Evolutionary conservation across 345 rosid species (phyloP).

Genomic region (Populus pruinosa): DNA sequence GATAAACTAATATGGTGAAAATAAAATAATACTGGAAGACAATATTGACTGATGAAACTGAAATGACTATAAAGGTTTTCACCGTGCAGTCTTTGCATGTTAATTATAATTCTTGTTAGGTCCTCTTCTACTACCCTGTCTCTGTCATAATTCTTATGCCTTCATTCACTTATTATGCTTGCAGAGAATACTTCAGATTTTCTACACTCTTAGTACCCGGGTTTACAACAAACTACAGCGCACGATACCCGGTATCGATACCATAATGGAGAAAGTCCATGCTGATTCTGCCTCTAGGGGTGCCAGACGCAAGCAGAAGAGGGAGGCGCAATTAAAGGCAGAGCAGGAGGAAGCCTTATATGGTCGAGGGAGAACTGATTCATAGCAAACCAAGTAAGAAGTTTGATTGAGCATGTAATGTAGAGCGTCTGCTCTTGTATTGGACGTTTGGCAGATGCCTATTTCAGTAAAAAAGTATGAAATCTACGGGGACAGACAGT

Average conservation of each 20-base stretch:
- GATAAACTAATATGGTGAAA: no score
- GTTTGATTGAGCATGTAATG: no score
- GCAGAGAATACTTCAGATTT: constrained; percentile 47
- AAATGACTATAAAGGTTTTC: neutral
- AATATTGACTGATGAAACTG: neutral
- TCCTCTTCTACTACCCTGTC: neutral
- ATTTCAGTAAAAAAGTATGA: no score
- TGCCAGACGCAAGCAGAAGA: constrained; percentile 35
- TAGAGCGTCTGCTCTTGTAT: no score
- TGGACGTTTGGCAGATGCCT: no score
- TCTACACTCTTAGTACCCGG: constrained; percentile 39
- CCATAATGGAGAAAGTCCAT: constrained; percentile 49
- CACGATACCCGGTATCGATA: constrained; percentile 57
- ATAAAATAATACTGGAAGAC: no score
- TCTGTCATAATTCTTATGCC: neutral
- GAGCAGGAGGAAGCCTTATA: constrained; percentile 21
- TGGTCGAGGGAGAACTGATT: constrained; percentile 10
- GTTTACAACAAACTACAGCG: constrained; percentile 35
- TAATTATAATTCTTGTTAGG: neutral
- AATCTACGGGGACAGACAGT: no score
- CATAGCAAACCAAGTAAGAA: neutral
- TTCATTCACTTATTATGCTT: neutral
- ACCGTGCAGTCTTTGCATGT: neutral
- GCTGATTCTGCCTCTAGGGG: constrained; percentile 34
- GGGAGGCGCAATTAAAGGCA: constrained; percentile 38